phyloP scores from a whole-genome alignment of 2,329 filamentous ascomycete species.

The Calonectria fujianensis region DNA sequence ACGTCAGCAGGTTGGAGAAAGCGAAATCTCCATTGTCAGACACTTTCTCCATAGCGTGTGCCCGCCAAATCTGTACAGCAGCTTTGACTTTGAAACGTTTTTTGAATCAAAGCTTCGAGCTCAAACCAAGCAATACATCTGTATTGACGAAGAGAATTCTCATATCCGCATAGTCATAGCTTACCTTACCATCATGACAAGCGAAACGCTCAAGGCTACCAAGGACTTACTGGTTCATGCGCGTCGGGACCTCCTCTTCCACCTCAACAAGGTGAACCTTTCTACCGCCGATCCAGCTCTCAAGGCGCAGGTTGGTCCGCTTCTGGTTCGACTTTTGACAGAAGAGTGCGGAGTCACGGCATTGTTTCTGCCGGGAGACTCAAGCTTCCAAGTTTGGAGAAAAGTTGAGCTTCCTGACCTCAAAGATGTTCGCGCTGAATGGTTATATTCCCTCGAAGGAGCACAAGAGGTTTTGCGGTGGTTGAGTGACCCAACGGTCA shows the following conservation, averaged over 20 bases:
- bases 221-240: neutral
- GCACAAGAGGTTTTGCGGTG: neutral
- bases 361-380: neutral
- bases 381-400: neutral
- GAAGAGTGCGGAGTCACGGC: neutral
- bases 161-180: neutral
- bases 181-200: neutral
- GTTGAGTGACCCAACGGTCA: neutral
- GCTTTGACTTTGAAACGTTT: neutral
- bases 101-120: neutral
- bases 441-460: neutral
- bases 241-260: neutral
- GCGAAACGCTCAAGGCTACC: neutral
- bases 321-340: neutral
- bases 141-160: neutral
- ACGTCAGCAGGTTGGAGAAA: neutral
- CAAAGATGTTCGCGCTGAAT: neutral
- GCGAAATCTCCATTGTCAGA: neutral
- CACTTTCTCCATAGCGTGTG: neutral
- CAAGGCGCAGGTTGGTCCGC: neutral
- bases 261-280: neutral
- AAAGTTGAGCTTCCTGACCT: neutral
- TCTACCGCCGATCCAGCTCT: neutral
- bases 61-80: neutral
- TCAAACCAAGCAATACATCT: neutral